These are phyloP conservation scores for Symbiodinium natans DNA, from an alignment of 73 alveolate species.

Conservation along the genomic window DNA sequence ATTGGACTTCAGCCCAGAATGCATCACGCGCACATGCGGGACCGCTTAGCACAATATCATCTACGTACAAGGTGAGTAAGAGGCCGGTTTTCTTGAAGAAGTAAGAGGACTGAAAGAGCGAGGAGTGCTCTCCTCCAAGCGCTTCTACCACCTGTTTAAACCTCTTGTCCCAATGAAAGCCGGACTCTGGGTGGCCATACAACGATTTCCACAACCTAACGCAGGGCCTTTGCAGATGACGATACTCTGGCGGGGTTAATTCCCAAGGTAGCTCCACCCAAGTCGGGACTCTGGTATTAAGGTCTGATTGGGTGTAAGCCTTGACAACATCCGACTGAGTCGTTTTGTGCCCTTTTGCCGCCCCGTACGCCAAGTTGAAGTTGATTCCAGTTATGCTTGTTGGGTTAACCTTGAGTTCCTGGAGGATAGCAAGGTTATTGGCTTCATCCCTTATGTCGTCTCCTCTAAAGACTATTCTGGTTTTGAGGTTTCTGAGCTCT, in stretches of 20 bases:
- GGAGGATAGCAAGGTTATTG: neutral
- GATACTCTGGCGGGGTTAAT: neutral
- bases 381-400: neutral
- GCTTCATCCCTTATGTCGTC: neutral
- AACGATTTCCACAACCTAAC: neutral
- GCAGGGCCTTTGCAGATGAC: too few relatives aligned
- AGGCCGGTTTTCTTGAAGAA: neutral
- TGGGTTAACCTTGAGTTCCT: conserved; percentile 31
- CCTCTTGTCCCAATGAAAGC: neutral
- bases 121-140: neutral
- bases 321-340: neutral
- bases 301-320: neutral
- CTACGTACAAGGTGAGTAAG: neutral
- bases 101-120: neutral
- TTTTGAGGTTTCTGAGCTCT: neutral
- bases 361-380: neutral
- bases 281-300: neutral
- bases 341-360: neutral
- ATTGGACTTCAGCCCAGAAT: neutral
- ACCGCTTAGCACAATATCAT: neutral
- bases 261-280: neutral
- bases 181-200: neutral
- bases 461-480: neutral
- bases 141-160: neutral
- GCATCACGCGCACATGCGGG: neutral